Evolutionary conservation across 1,284 basidiomycete species (phyloP), one percentile per base, ranked within the genome.

Genomic region (Cryptococcus deneoformans): DNA sequence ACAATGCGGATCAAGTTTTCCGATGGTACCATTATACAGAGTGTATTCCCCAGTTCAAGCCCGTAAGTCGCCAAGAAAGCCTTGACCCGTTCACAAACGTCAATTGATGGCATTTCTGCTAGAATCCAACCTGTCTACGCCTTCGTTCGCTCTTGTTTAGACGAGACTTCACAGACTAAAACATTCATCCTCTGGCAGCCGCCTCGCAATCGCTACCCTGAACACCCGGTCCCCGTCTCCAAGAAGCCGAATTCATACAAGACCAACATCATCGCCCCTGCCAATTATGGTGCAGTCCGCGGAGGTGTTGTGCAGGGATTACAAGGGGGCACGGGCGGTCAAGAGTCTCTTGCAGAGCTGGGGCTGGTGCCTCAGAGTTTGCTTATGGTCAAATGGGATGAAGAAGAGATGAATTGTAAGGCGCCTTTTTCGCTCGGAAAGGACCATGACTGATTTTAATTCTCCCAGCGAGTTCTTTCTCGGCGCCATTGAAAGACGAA

Each of bases 291-390:
- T 5, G 54, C 57, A 5, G 61, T 69, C 29, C 64, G 67, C 11
- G 73, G 70, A 0, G 54, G 50, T 5, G 44, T 53, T 8, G 54
- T 62, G 14, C 56, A 56, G 3, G 64, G 68, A 38, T 52, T 70
- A 38, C 63, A 64, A 53, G 67, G 66, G n/a, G 74, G 74, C 4
- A 72, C 63, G 35, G 74, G 74, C 6, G 68, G 70, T 7, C 67
- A 62, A 40, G 71, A 75, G 64, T 72, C 60, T 3, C 58, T 78
- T 40, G 54, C 58, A 35, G 68, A 75, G 46, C 60, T 78, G 35
- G 73, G 75, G 2, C 56, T 78, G 11, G 76, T 78, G 9, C 77
- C 77, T 5, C 77, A 78, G 68, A 74, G 72, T 59, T 65, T 78
- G 37, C 57, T 78, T 53, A 46, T 77, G 53, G 62, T 78, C 24